These are phyloP conservation scores for Globisporangium orthogonon DNA, from an alignment of 352 stramenopile species.

Conservation along the genomic window DNA sequence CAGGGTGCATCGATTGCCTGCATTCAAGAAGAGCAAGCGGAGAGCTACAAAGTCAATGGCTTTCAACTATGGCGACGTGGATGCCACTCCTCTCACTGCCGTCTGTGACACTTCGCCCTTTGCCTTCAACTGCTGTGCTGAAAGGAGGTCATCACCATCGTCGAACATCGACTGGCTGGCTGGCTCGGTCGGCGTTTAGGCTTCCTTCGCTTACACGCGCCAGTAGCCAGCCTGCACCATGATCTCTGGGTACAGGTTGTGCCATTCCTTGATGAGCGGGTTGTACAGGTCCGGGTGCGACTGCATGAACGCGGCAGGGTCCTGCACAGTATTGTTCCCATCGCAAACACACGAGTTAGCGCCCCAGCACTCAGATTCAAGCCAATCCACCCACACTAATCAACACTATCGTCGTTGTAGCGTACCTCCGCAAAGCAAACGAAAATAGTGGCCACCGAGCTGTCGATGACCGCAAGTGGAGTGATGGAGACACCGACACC, in stretches of 20 bases:
- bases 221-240: constrained; percentile 87
- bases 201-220: constrained; percentile 29
- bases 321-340: constrained; percentile 15
- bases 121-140: too few relatives aligned
- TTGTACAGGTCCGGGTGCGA: constrained; percentile 82
- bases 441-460: constrained; percentile 94
- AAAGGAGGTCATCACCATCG: too few relatives aligned
- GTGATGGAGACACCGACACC: constrained; percentile 87
- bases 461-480: constrained; percentile 90
- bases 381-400: too few relatives aligned
- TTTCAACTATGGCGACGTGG: too few relatives aligned
- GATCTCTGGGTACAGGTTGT: constrained; percentile 85
- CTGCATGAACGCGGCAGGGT: constrained; percentile 70
- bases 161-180: not conserved
- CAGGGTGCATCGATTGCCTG: too few relatives aligned
- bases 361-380: not conserved
- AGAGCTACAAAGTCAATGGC: too few relatives aligned
- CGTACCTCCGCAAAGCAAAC: constrained; percentile 93
- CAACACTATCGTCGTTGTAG: not conserved
- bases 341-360: not conserved
- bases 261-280: constrained; percentile 79
- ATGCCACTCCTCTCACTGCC: too few relatives aligned
- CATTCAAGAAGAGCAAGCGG: too few relatives aligned
- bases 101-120: too few relatives aligned
- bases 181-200: not conserved